Conservation (phyloP, 805 yeast species). For the Wickerhamomyces alni region DNA sequence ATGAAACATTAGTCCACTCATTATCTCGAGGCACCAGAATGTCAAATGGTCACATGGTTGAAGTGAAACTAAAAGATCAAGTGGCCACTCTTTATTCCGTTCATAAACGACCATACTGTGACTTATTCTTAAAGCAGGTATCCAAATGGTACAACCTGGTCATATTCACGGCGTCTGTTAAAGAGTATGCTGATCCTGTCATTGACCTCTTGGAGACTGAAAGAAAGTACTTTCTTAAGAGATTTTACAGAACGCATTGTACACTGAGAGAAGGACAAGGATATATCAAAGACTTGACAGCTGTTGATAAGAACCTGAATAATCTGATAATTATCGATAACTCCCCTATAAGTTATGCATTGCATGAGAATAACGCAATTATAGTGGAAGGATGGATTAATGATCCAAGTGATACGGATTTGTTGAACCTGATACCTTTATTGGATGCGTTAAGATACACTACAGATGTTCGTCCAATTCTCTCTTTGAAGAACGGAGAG, state of each 20-base stretch:
- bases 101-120: conserved; percentile 89
- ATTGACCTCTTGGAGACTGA: conserved; percentile 85
- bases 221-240: conserved; percentile 40
- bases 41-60: conserved; percentile 64
- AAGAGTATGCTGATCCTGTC: conserved; percentile 95
- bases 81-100: conserved; percentile 82
- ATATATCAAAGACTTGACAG: conserved; percentile 69
- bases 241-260: conserved; percentile 80
- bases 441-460: conserved; percentile 69
- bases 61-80: conserved; percentile 62
- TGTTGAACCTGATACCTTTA: conserved; percentile 77
- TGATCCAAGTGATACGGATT: conserved; percentile 86
- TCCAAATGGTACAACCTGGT: conserved; percentile 84
- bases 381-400: conserved; percentile 97
- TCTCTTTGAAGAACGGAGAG: conserved; percentile 73
- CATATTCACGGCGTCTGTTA: conserved; percentile 90
- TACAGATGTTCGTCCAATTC: conserved; percentile 75
- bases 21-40: conserved; percentile 51
- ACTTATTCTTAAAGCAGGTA: conserved; percentile 71
- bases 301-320: conserved; percentile 47
- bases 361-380: conserved; percentile 83
- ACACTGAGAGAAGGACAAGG: conserved; percentile 74
- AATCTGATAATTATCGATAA: conserved; percentile 81
- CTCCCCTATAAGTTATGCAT: conserved; percentile 83
- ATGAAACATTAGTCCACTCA: conserved; percentile 92